Evolutionary conservation across 2,329 filamentous ascomycete genomes (phyloP), one percentile per base, ranked within the genome.

Genomic region (Nemania sp.): DNA sequence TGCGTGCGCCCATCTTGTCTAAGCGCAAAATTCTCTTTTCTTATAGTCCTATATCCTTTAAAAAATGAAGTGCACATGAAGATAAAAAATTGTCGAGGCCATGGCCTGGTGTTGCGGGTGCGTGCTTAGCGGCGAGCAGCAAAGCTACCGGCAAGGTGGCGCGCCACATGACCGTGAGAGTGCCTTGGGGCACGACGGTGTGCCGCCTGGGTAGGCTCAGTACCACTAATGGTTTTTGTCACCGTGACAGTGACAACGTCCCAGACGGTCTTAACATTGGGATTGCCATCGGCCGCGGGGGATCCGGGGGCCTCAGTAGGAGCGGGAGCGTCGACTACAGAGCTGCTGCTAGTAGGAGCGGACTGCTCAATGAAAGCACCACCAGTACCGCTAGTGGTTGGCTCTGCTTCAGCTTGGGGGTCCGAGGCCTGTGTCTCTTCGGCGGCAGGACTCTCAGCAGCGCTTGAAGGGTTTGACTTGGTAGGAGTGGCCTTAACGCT

Each of bases 211-310:
- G 65, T 64, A 19, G 64, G 26, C n/a, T 58, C 57, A n/a, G 59
- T 39, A 2, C 3, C 45, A 3, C 17, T 17, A 3, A 61, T 55
- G 4, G 63, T 66, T 12, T 54, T 61, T 22, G 57, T 68, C 9
- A 62, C 68, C 22, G 72, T 80, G 23, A 79, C 72, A 8, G 77
- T 78, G 11, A 78, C 71, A 2, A 77, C 77, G 61, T 77, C 70
- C 64, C 69, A 77, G 47, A 78, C 70, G 20, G 75, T 79, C 37
- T 63, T 69, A 52, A 67, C 59, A 20, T 61, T 59, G 47, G 67
- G 68, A 42, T 63, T 56, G 15, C 61, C 62, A 14, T 61, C 54
- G 22, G 52, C 63, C 23, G 60, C 36, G 23, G 51, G 36, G 28
- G 52, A 33, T 11, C 46, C 45, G 14, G 60, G 51, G 12, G 65